Evolutionary conservation across 345 rosid species (phyloP), one percentile per base, ranked within the genome.

Genomic region (Diplotaxis tenuifolia): DNA sequence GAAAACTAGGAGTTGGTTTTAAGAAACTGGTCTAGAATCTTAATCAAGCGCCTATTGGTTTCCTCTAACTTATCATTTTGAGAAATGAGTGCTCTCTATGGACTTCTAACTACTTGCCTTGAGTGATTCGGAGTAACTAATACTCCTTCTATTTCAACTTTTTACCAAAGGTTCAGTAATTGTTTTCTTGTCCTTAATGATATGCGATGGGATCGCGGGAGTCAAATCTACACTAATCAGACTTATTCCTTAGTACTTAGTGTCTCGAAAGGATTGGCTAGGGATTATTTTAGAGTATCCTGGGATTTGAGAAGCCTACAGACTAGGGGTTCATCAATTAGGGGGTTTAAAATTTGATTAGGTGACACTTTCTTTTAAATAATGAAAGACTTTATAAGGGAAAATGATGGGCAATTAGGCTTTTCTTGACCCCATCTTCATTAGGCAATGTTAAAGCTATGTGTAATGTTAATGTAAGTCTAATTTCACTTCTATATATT

Each of bases 61-160:
- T 62, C 16, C 56, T 58, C 22, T 29, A 4, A 50, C 12, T 15
- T n/a, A 75, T 60, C 40, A 52, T 70, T 55, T 71, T 36, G 63
- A 59, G 56, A 65, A 65, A 65, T 71, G 80, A 77, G 60, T 65
- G 38, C 57, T 71, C 38, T 65, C 29, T 58, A 36, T 60, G 50
- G 45, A 53, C 68, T 52, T 71, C 22, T 57, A 54, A 53, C 64
- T 63, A 22, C 55, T 70, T 47, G 15, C 57, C 80, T 66, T 66
- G 36, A 52, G 72, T 71, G 58, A 55, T 65, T 71, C 59, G 73
- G 68, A 60, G 76, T 77, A 59, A 71, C 73, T 60, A 66, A 53
- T 72, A 36, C 73, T 65, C 76, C 64, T 64, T 62, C 45, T 47
- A 62, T 40, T 69, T 22, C 52, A 63, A 54, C 45, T 58, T 65